phyloP scores from a whole-genome alignment of 2,329 filamentous ascomycete genomes.

The Trichophyton verrucosum region DNA sequence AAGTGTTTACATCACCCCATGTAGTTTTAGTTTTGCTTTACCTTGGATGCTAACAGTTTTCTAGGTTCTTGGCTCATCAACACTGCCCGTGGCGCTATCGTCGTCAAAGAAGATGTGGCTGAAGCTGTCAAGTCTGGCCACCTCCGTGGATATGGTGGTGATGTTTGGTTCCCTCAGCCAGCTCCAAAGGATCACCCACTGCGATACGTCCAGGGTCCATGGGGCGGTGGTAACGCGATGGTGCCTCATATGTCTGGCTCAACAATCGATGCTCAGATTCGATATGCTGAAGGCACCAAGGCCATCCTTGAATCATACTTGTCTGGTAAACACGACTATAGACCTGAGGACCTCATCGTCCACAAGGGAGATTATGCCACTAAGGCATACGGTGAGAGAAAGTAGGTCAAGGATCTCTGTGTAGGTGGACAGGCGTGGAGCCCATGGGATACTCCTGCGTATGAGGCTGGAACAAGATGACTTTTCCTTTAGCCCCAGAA shows the following conservation, averaged over 20 bases:
- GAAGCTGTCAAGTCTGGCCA: constrained; percentile 85
- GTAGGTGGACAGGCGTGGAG: too few species aligned
- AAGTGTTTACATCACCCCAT: neutral
- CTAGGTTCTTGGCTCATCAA: constrained; percentile 89
- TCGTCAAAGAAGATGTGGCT: constrained; percentile 98
- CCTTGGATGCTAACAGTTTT: constrained; percentile 6
- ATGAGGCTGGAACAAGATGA: neutral
- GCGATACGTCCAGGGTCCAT: constrained; percentile 84
- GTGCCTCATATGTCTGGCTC: constrained; percentile 98
- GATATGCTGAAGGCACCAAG: constrained; percentile 82
- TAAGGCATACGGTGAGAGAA: constrained; percentile 74
- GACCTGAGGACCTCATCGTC: constrained; percentile 81
- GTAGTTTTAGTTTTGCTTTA: neutral
- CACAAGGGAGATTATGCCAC: constrained; percentile 85
- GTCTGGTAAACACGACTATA: constrained; percentile 75
- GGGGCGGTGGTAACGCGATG: constrained; percentile 96
- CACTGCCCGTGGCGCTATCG: constrained; percentile 95
- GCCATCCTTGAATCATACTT: constrained; percentile 85
- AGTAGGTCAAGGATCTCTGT: constrained; percentile 10
- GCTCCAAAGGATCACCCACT: constrained; percentile 87
- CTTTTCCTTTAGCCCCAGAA: neutral
- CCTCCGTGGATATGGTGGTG: constrained; percentile 39
- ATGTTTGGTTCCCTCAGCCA: constrained; percentile 87
- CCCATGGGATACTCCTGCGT: neutral
- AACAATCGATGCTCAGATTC: constrained; percentile 92